Base-by-base conservation (phyloP, 2,329 filamentous ascomycete species). In the Ramularia endophylla region DNA sequence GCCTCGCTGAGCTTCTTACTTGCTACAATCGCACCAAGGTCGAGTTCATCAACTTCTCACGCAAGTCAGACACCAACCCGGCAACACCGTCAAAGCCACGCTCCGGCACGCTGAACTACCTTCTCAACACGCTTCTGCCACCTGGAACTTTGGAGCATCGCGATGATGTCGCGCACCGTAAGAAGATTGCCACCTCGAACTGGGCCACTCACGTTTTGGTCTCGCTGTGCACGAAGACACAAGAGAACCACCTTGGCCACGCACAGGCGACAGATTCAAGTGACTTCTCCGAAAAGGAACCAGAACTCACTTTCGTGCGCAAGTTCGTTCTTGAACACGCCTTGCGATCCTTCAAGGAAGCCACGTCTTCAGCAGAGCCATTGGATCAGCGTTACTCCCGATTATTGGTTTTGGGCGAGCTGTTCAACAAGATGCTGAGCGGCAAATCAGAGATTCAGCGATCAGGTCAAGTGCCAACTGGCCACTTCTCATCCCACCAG, bases 1-100 rank as follows among this genome's bases (percentile, higher is more conserved):
- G 89, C 57, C 71, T 99, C 28, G 83, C 87, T 0, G 92, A 99
- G 64, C 77, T 98, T 11, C 72, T 98, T 11, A 81, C 85, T 43
- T 94, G 85, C 57, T 98, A 97, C 68, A 95, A 88, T 54, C 81
- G 88, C 40, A 87, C 88, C 7, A 99, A 99, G 72, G 80, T 98
- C 31, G 94, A 98, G 61, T 97, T 99, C 61, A 95, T 99, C 70
- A 97, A 95, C 64, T 98, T 95, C 69, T 97, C 94, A 52, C 83
- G 90, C 46, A 95, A 89, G 59, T 83, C 87, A 5, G 87, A 90
- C 34, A 76, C 87, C 32, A 83, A 87, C 53, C 83, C 83, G 8
- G 81, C 80, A 40, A 97, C 92, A 1, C 92, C 92, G 4, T 89
- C 94, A 12, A 97, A 97, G 65, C 92, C 92, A 41, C 81, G 92